Percentiles rank a stretch among this genome's conserved stretches.
Conservation (phyloP, 345 rosid species). For the Conringia planisiliqua region DNA sequence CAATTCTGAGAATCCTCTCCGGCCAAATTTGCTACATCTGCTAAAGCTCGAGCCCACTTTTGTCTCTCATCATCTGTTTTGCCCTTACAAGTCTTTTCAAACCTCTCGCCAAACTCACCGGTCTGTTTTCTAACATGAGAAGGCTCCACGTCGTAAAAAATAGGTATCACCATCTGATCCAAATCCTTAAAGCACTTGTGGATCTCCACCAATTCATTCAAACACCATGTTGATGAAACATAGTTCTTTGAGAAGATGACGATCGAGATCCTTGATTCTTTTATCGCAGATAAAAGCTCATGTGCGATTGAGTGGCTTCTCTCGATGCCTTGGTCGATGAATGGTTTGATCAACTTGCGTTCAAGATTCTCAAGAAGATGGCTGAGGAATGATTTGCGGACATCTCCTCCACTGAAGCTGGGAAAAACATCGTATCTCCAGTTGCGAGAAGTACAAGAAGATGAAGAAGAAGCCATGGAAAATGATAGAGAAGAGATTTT, state of each 20-base stretch:
- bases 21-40: not conserved
- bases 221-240: not conserved
- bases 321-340: not conserved
- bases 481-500: not conserved
- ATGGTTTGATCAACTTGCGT: not conserved
- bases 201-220: not conserved
- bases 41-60: not conserved
- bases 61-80: not conserved
- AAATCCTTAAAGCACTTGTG: not conserved
- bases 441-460: not conserved
- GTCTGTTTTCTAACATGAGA: constrained; percentile 11
- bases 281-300: not conserved
- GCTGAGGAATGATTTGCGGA: not conserved
- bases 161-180: not conserved
- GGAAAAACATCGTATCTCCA: not conserved
- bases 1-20: constrained; percentile 13
- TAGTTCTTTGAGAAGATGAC: not conserved
- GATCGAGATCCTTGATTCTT: not conserved
- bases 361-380: not conserved
- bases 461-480: not conserved
- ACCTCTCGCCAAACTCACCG: not conserved
- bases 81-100: not conserved
- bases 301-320: not conserved
- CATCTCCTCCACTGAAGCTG: not conserved
- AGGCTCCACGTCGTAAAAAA: constrained; percentile 17